Percentiles rank a stretch among this genome's conserved stretches.
phyloP scores from a whole-genome alignment of 148 eudicot species.

The Rheum nobile region DNA sequence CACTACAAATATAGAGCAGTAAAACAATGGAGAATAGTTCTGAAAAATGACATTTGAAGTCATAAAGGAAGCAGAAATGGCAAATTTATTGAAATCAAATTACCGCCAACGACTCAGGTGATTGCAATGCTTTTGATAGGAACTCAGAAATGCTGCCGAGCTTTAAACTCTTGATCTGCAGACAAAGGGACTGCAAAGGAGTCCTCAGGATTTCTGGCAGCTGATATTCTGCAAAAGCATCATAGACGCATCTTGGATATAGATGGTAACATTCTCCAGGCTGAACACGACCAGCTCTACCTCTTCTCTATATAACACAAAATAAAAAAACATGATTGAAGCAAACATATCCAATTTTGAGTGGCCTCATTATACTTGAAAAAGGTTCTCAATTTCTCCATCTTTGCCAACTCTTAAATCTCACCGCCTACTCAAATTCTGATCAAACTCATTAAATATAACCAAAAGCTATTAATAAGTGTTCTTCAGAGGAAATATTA shows the following conservation, averaged over 20 bases:
- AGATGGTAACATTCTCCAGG: constrained; percentile 95
- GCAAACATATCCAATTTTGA: neutral
- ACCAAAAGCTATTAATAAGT: neutral
- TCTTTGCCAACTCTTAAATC: neutral
- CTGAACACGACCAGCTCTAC: constrained; percentile 96
- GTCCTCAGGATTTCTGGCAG: constrained; percentile 91
- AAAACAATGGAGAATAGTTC: neutral
- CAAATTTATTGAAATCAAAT: neutral
- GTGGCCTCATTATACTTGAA: neutral
- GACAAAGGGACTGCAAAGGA: constrained; percentile 84
- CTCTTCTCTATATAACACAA: constrained; percentile 51
- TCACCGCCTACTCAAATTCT: neutral
- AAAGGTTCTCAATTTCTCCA: neutral
- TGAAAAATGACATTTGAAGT: neutral
- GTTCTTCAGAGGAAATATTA: neutral
- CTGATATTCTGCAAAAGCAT: constrained; percentile 87
- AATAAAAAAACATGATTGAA: neutral
- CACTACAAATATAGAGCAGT: neutral
- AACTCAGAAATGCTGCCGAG: constrained; percentile 82
- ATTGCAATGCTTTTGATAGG: constrained; percentile 81
- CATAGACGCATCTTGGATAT: constrained; percentile 82
- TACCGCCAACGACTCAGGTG: constrained; percentile 79
- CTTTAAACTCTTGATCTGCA: constrained; percentile 94
- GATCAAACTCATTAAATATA: neutral
- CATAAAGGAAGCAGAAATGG: neutral